Percentiles rank a stretch among this genome's conserved stretches.
Evolutionary conservation across 1,284 basidiomycete genomes (phyloP).

Genomic region (Uromyces viciae-fabae): DNA sequence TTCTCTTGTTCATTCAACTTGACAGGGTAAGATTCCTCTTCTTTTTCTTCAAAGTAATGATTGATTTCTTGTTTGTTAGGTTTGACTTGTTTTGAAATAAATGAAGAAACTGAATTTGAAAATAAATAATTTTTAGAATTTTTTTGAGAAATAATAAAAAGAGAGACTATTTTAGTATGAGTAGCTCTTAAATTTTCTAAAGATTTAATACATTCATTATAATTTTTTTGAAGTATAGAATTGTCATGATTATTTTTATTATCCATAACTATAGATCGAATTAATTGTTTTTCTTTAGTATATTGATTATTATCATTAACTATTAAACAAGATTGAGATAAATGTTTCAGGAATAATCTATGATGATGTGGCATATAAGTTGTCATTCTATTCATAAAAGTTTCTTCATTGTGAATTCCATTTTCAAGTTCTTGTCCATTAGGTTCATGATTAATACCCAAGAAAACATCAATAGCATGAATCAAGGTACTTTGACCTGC

Average conservation of each 20-base stretch:
- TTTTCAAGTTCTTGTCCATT: conserved; percentile 48
- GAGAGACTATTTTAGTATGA: conserved; percentile 11
- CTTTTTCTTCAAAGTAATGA: neutral
- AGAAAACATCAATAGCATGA: conserved; percentile 82
- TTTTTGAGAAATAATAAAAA: conserved; percentile 23
- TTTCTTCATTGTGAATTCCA: conserved; percentile 54
- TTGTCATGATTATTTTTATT: neutral
- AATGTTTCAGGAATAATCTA: conserved; percentile 77
- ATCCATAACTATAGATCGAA: conserved; percentile 9
- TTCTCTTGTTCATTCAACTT: neutral
- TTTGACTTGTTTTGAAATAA: neutral
- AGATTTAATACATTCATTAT: conserved; percentile 23
- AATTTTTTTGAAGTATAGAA: conserved; percentile 1
- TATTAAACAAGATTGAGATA: conserved; percentile 57
- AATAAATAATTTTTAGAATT: neutral
- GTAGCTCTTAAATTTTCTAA: conserved; percentile 19
- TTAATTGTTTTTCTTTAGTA: conserved; percentile 10
- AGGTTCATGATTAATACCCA: conserved; percentile 69
- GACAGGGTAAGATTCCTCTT: neutral
- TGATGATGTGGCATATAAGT: conserved; percentile 88
- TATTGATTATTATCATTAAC: no score
- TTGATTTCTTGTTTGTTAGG: neutral
- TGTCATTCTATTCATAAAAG: conserved; percentile 75
- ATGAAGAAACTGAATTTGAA: neutral
- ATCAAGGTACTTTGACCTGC: conserved; percentile 86